Base-by-base conservation (phyloP, 2,329 filamentous ascomycete species). In the Xylariaceae sp. region DNA sequence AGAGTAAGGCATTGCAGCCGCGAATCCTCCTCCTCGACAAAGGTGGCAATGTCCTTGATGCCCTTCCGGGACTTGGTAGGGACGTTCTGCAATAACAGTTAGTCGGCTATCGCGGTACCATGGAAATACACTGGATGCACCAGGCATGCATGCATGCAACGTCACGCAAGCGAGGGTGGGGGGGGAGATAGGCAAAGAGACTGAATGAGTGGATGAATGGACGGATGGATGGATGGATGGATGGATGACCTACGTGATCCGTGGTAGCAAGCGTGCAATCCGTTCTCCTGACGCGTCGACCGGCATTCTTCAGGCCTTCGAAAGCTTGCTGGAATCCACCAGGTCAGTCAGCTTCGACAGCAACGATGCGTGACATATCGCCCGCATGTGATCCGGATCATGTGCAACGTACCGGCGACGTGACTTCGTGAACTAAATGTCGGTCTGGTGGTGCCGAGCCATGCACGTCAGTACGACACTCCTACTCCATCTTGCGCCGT, bases 401-500 rank as follows among this genome's bases (percentile, higher is more conserved):
- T 30, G 44, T 53, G 53, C 42, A 57, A 73, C 86, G 70, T 81
- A 91, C 88, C 60, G 94, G 94, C 66, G 92, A 96, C 65, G 94
- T 99, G 71, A 99, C 94, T 79, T 99, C 94, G 72, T 99, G 94
- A 58, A 97, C 92, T 59, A 99, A 81, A 79, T 99, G 94, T 72
- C 94, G 84, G 75, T 95, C 90, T 92, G 66, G 53, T 43, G 16
- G 61, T 18, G 44, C 40, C 43, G 36, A 47, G 21, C 49, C 16
- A 30, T 15, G 13, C 37, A 40, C 10, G 54, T 65, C 49, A 63
- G 59, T 42, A 49, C 21, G 40, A 43, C 16, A 44, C 21, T 5
- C 18, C 37, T 41, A n/a, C 16, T 44, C 21, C 18, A 13, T 15
- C 51, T 36, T 26, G n/a, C 19, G 34, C n/a, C 15, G 40, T 42